Base-by-base conservation (phyloP, 805 yeast species). In the Teunomyces panamensis region DNA sequence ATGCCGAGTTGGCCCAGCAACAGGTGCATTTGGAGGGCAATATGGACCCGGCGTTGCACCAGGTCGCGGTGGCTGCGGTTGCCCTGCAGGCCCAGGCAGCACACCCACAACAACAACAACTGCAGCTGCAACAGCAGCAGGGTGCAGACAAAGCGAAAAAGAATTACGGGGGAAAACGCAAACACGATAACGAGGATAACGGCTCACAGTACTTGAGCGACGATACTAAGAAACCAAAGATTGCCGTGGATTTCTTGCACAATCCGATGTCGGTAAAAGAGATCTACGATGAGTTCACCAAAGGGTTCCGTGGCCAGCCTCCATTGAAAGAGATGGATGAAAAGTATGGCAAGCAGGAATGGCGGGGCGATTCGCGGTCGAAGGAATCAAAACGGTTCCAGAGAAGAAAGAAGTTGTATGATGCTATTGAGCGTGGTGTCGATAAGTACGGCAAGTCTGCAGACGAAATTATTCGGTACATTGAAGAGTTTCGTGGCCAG, bases 341-440 rank as follows among this genome's bases (percentile, higher is more conserved):
- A 26, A 62, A 69, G 44, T 71, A 65, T 53, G 78, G 78, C 16
- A 73, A 73, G 50, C 66, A 68, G 51, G 69, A 68, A 45, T 73
- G 78, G 78, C 57, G 78, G 44, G 78, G 78, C 24, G 76, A 73
- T 53, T 68, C 74, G 6, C 57, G 78, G 33, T 69, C 75, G 11
- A 73, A 73, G 52, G 76, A 73, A 48, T 64, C 71, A 14, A 73
- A 73, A 56, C 57, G 78, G 48, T 73, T 56, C 54, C 78, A 73
- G 51, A 60, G 78, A 51, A 55, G 78, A 34, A 73, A 71, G 50
- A 68, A 72, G 54, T 59, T 73, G 43, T 71, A 74, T 48, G 76
- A 73, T 49, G 74, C 76, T 14, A 70, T 73, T 26, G 69, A 69
- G 30, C 55, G 71, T 28, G 77, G 78, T 0, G 67, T 68, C 64